Evolutionary conservation across 768 basidiomycete species (phyloP).

Genomic region (Grammothele lineata): DNA sequence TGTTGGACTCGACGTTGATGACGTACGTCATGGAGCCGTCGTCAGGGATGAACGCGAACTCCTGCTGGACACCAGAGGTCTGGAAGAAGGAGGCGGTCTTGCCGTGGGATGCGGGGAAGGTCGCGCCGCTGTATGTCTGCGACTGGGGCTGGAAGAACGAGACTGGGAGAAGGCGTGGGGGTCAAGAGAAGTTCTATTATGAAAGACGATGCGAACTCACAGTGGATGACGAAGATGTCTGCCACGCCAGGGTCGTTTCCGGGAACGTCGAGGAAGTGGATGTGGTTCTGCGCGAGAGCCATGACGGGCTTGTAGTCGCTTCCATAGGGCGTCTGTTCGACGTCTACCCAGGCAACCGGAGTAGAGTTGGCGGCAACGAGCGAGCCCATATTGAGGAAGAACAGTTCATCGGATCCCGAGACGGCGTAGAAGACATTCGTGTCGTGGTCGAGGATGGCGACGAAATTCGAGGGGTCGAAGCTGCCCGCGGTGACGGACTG

Average conservation of each 20-base stretch:
- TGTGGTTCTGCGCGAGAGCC: conserved; percentile 83
- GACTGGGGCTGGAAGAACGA: conserved; percentile 73
- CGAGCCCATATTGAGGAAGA: conserved; percentile 62
- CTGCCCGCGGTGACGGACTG: conserved; percentile 52
- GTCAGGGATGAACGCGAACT: conserved; percentile 76
- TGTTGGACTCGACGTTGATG: conserved; percentile 69
- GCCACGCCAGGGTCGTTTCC: conserved; percentile 62
- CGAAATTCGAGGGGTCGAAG: conserved; percentile 62
- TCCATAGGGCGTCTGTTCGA: conserved; percentile 50
- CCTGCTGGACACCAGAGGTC: conserved; percentile 53
- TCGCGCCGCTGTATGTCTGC: conserved; percentile 52
- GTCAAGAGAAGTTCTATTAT: no score
- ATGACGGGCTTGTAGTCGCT: conserved; percentile 63
- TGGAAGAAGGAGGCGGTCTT: conserved; percentile 70
- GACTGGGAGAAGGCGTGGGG: no score
- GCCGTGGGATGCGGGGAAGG: conserved; percentile 68
- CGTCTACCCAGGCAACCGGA: conserved; percentile 60
- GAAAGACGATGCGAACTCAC: no score
- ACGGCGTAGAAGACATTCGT: conserved; percentile 87
- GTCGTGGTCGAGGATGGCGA: conserved; percentile 86
- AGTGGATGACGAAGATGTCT: conserved; percentile 85
- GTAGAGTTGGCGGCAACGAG: conserved; percentile 57
- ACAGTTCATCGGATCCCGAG: conserved; percentile 57
- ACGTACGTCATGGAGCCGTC: conserved; percentile 72
- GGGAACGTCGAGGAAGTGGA: conserved; percentile 78